Evolutionary conservation across 306 rosid species (phyloP), one percentile per base, ranked within the genome.

Genomic region (Geum urbanum): DNA sequence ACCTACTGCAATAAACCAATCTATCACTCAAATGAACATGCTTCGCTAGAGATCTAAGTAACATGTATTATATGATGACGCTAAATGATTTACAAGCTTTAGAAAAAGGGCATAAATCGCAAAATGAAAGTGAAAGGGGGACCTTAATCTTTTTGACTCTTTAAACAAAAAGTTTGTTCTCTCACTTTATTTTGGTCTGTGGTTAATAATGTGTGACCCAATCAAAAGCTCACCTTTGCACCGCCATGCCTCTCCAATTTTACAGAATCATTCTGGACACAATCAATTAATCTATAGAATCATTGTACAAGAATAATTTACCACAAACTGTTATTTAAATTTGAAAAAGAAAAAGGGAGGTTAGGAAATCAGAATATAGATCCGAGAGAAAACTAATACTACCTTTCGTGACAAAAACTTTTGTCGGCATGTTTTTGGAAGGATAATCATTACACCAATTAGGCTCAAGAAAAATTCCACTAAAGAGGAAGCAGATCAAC

Each of bases 361-460:
- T 40, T 58, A 24, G 59, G 55, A 27, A 27, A 27, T 27, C 32
- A 27, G 32, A 27, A 27, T 27, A 24, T 66, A 18, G 64, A 51
- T 44, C 32, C 59, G 12, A 58, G 24, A 19, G 47, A 19, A 39
- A 49, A 15, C 48, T n/a, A 63, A 40, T 48, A 69, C 56, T 53
- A 66, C 22, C 46, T 18, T 72, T 37, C 8, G 64, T 35, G 41
- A 59, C 19, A 18, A 8, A 15, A 59, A 19, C 1, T 27, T 76
- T 32, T 76, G 71, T 71, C 56, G 41, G n/a, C 27, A 20, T 46
- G 47, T 71, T 71, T 63, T 45, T 70, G 62, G 69, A n/a, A 45
- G 40, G n/a, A 67, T 60, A 37, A 71, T 75, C 71, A 75, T 75
- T 71, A 67, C 57, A 45, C 69, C 41, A 37, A 41, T 32, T n/a